Base-by-base conservation (phyloP, 1,139 yeast species). In the Wickerhamiella pararugosa region DNA sequence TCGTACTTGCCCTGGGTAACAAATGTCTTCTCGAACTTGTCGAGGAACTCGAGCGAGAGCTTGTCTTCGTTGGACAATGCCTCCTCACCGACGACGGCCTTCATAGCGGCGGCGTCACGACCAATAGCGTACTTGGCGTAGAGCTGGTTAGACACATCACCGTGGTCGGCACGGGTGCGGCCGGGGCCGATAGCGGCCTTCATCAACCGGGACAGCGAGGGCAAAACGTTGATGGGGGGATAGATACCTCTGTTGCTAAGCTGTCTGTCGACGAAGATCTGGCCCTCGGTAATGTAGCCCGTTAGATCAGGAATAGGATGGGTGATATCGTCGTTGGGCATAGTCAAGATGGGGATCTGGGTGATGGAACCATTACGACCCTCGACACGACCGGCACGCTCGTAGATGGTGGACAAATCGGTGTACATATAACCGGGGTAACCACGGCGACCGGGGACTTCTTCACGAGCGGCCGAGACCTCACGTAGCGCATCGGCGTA, bases 371-470 rank as follows among this genome's bases (percentile, higher is more conserved):
- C 99, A 60, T 92, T 90, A 70, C 98, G 81, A 52, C 99, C 99
- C 69, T 92, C 98, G 51, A 90, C 98, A 71, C 99, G 81, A 63
- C 99, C 99, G 37, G 99, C 99, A 70, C 99, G 82, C 70, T 90
- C 99, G 65, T 90, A 90, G 60, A 90, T 86, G 47, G 97, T 90
- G 43, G 97, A 82, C 71, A 90, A 83, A 79, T 90, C 98, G 41
- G 99, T 90, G 70, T 90, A 90, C 99, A 90, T 90, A 66, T 90
- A 90, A 81, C 99, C 99, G 51, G 99, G 99, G 67, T 90, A 90
- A 71, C 99, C 99, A 78, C 99, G 86, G 76, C 99, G 86, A 73
- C 99, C 99, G 59, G 99, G 99, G 39, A 90, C 99, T 70, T 90
- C 99, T 70, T 90, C 99, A 74, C 99, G 83, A 41, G 99, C 99